Evolutionary conservation across 768 basidiomycete genomes (phyloP).

Genomic region (Mycena polygramma): DNA sequence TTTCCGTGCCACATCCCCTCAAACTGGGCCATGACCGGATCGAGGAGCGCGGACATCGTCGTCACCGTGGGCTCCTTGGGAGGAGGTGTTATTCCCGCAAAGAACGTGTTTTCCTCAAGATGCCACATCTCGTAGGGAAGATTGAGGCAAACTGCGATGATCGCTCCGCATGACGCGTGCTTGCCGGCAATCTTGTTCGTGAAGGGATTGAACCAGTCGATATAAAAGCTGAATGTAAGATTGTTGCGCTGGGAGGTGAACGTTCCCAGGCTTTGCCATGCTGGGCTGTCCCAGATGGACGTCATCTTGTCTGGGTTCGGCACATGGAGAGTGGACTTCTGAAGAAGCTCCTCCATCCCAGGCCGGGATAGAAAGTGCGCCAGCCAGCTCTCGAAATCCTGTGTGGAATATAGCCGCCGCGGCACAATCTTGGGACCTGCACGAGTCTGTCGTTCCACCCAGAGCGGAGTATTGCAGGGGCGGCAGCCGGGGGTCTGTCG

Average conservation of each 20-base stretch:
- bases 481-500: neutral
- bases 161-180: conserved; percentile 22
- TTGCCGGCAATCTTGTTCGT: conserved; percentile 37
- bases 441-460: conserved; percentile 25
- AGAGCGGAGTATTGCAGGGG: conserved; percentile 17
- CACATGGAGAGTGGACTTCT: conserved; percentile 21
- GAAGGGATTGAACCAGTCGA: conserved; percentile 42
- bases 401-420: conserved; percentile 19
- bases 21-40: conserved; percentile 20
- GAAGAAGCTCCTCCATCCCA: conserved; percentile 29
- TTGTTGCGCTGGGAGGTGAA: conserved; percentile 28
- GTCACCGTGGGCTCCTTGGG: conserved; percentile 29
- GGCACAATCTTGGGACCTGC: conserved; percentile 30
- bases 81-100: conserved; percentile 39
- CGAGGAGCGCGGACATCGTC: conserved; percentile 21
- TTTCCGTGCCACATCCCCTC: conserved; percentile 25
- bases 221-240: conserved; percentile 21
- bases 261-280: conserved; percentile 29
- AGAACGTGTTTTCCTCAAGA: conserved; percentile 35
- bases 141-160: conserved; percentile 43
- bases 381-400: conserved; percentile 25
- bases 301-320: conserved; percentile 22
- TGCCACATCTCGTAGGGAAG: conserved; percentile 41
- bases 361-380: conserved; percentile 27
- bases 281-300: conserved; percentile 32